Evolutionary conservation across 805 yeast species (phyloP).

Genomic region (Candida mattraensis): DNA sequence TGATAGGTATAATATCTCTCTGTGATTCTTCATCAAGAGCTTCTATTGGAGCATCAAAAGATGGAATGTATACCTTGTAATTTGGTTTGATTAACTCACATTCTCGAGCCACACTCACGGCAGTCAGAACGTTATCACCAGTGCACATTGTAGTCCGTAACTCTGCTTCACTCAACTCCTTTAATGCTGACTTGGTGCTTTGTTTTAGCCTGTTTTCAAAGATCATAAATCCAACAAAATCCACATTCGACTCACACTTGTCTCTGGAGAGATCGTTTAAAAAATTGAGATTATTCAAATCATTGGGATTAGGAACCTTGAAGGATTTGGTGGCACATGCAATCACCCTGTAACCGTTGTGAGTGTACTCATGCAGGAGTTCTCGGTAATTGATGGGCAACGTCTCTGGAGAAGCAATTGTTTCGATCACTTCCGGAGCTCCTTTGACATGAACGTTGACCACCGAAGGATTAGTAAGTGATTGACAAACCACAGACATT

Average conservation of each 20-base stretch:
- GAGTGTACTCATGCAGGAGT: constrained; percentile 80
- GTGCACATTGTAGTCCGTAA: constrained; percentile 94
- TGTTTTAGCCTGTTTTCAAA: constrained; percentile 89
- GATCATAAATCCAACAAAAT: constrained; percentile 82
- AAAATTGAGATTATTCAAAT: constrained; percentile 43
- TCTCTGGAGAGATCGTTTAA: constrained; percentile 56
- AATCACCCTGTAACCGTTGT: constrained; percentile 90
- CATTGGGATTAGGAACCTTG: constrained; percentile 17
- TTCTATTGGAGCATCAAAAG: constrained; percentile 35
- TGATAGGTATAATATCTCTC: constrained; percentile 33
- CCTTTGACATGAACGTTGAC: constrained; percentile 78
- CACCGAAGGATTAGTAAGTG: constrained; percentile 32
- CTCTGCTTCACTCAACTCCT: constrained; percentile 60
- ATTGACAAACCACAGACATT: constrained; percentile 79
- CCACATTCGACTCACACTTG: constrained; percentile 65
- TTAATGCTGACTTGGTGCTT: constrained; percentile 61
- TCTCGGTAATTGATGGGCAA: constrained; percentile 77
- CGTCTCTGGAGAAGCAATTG: constrained; percentile 68
- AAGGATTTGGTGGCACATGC: constrained; percentile 74
- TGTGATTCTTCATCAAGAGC: constrained; percentile 11
- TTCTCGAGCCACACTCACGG: constrained; percentile 88
- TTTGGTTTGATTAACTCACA: constrained; percentile 60
- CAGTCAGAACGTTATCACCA: constrained; percentile 94
- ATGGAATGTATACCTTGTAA: constrained; percentile 60
- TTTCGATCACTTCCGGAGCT: constrained; percentile 91